Percentiles rank a stretch among this genome's conserved stretches.
These are phyloP conservation scores for Xylariaceae sp. DNA, from an alignment of 2,329 filamentous ascomycete species.

Conservation along the genomic window DNA sequence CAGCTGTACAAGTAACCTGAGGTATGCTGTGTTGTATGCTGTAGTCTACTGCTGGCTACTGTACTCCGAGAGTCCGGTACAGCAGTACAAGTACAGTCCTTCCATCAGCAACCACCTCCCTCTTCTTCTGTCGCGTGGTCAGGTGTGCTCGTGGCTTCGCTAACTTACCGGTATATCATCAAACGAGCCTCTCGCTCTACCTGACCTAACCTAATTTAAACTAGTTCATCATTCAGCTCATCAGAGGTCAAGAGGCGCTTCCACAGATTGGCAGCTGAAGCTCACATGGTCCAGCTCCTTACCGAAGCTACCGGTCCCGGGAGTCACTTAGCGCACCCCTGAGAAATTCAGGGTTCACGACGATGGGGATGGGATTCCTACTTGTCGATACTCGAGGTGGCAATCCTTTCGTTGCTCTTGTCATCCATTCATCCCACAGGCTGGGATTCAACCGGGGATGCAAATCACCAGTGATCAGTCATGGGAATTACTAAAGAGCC, in stretches of 20 bases:
- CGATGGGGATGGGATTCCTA: constrained; percentile 1
- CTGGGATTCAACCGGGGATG: too few relatives aligned
- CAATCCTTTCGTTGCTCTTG: not conserved
- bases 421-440: not conserved
- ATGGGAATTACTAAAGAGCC: constrained; percentile 2
- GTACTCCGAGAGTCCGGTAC: too few relatives aligned
- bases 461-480: constrained; percentile 4
- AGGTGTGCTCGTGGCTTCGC: too few relatives aligned
- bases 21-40: too few relatives aligned
- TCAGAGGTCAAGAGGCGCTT: constrained; percentile 4
- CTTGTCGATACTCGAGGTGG: constrained; percentile 2
- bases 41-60: too few relatives aligned
- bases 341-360: constrained; percentile 1
- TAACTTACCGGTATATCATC: not conserved
- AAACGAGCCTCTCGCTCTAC: constrained; percentile 1
- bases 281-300: constrained; percentile 5
- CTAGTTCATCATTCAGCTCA: constrained; percentile 3
- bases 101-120: not conserved
- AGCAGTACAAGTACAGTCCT: not conserved
- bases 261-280: constrained; percentile 12
- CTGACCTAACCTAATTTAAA: too few relatives aligned
- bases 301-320: constrained; percentile 12
- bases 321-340: constrained; percentile 12
- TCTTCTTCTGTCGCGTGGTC: not conserved
- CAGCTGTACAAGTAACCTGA: too few relatives aligned